A percentile compares a stretch with the other conserved stretches of the same genome.
Evolutionary conservation across 306 rosid genomes (phyloP).

Genomic region (Cicer cuneatum): DNA sequence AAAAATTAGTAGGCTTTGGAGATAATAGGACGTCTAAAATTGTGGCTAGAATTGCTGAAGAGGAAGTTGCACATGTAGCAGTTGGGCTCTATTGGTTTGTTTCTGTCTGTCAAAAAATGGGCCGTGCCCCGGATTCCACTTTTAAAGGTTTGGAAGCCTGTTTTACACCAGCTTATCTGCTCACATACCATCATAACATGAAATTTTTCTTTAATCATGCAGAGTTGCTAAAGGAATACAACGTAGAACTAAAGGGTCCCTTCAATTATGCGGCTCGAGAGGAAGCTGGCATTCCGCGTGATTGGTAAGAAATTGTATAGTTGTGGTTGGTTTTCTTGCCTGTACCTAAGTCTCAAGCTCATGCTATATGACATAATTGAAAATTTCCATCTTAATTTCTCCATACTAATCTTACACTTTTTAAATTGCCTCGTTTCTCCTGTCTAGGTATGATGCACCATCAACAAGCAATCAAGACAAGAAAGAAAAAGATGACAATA

Average conservation of each 20-base stretch:
- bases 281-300: conserved; percentile 95
- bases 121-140: conserved; percentile 67
- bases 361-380: conserved; percentile 6
- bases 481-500: conserved; percentile 43
- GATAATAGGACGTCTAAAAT: conserved; percentile 76
- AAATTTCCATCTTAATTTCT: conserved; percentile 3
- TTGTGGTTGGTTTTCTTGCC: conserved; percentile 17
- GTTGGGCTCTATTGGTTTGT: conserved; percentile 89
- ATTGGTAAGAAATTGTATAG: conserved; percentile 62
- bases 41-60: conserved; percentile 89
- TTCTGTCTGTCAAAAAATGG: conserved; percentile 72
- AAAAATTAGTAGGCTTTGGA: conserved; percentile 88
- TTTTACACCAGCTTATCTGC: conserved; percentile 32
- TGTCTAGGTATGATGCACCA: conserved; percentile 74
- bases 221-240: conserved; percentile 83
- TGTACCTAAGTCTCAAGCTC: conserved; percentile 20
- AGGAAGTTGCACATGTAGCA: conserved; percentile 97
- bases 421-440: conserved; percentile 11
- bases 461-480: conserved; percentile 49
- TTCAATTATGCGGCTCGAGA: conserved; percentile 89
- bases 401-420: conserved; percentile 20
- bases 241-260: conserved; percentile 84
- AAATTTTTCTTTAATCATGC: conserved; percentile 44
- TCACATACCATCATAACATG: conserved; percentile 20
- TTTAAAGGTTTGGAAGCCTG: conserved; percentile 70